Evolutionary conservation across 2,329 filamentous ascomycete genomes (phyloP), one percentile per base, ranked within the genome.

Genomic region (Paraphaeosphaeria sporulosa): DNA sequence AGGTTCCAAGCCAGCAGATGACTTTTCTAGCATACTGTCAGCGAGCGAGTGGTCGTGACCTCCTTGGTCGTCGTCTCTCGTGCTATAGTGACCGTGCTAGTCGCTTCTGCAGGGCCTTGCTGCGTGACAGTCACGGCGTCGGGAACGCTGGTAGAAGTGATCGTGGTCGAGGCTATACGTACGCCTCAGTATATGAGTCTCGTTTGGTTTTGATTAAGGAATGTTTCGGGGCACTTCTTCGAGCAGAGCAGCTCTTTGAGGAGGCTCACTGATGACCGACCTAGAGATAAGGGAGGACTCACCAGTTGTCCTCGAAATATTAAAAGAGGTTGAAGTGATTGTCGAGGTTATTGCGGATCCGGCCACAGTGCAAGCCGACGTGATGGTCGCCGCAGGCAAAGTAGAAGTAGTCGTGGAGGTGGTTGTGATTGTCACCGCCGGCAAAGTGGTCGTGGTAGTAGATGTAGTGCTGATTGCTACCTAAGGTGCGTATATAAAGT

Each of bases 21-120:
- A 40, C 8, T 17, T n/a, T 5, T 25, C 34, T 23, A 13, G 13
- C 43, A 19, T 49, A 38, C 34, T n/a, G n/a, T 48, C 1, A 17
- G 15, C 9, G 23, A 27, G 10, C 4, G 36, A 7, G 19, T 23
- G n/a, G 38, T 32, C 17, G 38, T 44, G 4, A 43, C 15, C 12
- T 44, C 38, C 13, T 30, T 50, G 15, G 47, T 50, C 47, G 48
- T 51, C 15, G 32, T 51, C 6, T 38, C 32, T 25, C 32, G 48
- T 4, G 10, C 34, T 38, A 34, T 19, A 4, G 34, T 38, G 8
- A 36, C 23, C 15, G 36, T 40, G 36, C 36, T 2, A 17, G 36
- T 40, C 13, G 3, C 17, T 17, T 17, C 36, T 15, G 36, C 36
- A 49, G 47, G 13, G 3, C 17, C 25, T 49, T 8, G 7, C 8